Percentiles rank a stretch among this genome's conserved stretches.
phyloP scores from a whole-genome alignment of 345 rosid species.

The Salix purpurea region DNA sequence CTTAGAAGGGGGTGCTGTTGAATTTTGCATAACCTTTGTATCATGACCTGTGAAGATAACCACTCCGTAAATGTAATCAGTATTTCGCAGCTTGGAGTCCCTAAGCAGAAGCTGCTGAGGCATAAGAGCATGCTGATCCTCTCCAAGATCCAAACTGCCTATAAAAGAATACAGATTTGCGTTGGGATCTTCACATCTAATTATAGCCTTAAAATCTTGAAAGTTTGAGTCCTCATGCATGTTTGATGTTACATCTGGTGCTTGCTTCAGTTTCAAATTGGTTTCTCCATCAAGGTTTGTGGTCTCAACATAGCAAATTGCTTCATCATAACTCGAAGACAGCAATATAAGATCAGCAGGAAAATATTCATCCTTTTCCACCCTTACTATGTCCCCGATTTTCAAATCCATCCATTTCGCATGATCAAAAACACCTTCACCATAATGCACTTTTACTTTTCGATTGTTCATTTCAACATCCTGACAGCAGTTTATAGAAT shows the following conservation, averaged over 20 bases:
- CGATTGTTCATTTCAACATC: slow-evolving; percentile 73
- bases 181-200: slow-evolving; percentile 93
- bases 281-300: slow-evolving; percentile 97
- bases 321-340: slow-evolving; percentile 81
- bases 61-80: slow-evolving; percentile 74
- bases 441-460: slow-evolving; percentile 54
- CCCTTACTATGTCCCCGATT: slow-evolving; percentile 83
- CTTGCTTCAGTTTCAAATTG: slow-evolving; percentile 81
- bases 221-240: slow-evolving; percentile 64
- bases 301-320: slow-evolving; percentile 93
- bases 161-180: slow-evolving; percentile 79
- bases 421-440: slow-evolving; percentile 55
- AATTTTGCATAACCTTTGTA: slow-evolving; percentile 90
- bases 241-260: slow-evolving; percentile 54
- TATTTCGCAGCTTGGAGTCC: slow-evolving; percentile 85
- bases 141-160: slow-evolving; percentile 64
- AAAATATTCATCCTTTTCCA: slow-evolving; percentile 90
- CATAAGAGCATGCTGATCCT: slow-evolving; percentile 63
- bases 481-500: slow-evolving; percentile 29
- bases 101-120: slow-evolving; percentile 92
- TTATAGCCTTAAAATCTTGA: slow-evolving; percentile 53
- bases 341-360: slow-evolving; percentile 92
- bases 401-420: slow-evolving; percentile 75
- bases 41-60: slow-evolving; percentile 87
- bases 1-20: slow-evolving; percentile 90